Conservation (phyloP, 2,329 filamentous ascomycete species). For the Monilinia laxa region DNA sequence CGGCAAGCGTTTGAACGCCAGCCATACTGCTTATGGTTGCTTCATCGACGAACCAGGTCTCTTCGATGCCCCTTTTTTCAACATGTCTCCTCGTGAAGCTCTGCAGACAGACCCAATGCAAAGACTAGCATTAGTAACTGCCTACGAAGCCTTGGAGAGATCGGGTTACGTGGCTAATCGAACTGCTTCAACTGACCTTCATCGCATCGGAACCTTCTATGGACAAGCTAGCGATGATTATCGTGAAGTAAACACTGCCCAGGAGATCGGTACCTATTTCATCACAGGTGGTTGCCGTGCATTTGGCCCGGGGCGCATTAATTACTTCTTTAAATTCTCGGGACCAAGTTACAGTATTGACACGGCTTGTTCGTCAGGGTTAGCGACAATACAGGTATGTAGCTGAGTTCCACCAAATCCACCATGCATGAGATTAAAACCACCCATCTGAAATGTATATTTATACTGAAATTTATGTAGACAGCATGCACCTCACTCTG, state of each 20-base stretch:
- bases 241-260: conserved; percentile 24
- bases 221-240: conserved; percentile 28
- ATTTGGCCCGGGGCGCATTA: neutral
- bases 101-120: conserved; percentile 77
- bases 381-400: neutral
- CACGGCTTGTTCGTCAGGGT: neutral
- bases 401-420: too few species aligned
- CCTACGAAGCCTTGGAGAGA: conserved; percentile 78
- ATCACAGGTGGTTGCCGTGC: conserved; percentile 29
- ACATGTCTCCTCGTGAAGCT: conserved; percentile 55
- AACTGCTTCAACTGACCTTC: conserved; percentile 43
- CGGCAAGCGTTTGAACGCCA: conserved; percentile 71
- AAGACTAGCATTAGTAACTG: conserved; percentile 69
- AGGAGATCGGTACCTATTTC: conserved; percentile 33
- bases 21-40: conserved; percentile 70
- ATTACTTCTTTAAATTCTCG: neutral
- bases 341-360: neutral
- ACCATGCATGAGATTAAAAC: too few species aligned
- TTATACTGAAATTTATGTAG: too few species aligned
- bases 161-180: conserved; percentile 60
- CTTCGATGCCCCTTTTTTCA: conserved; percentile 76
- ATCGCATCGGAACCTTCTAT: conserved; percentile 28
- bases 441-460: too few species aligned
- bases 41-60: conserved; percentile 66
- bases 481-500: neutral